Evolutionary conservation across 768 basidiomycete species (phyloP), one percentile per base, ranked within the genome.

Genomic region (Mycena alexandri): DNA sequence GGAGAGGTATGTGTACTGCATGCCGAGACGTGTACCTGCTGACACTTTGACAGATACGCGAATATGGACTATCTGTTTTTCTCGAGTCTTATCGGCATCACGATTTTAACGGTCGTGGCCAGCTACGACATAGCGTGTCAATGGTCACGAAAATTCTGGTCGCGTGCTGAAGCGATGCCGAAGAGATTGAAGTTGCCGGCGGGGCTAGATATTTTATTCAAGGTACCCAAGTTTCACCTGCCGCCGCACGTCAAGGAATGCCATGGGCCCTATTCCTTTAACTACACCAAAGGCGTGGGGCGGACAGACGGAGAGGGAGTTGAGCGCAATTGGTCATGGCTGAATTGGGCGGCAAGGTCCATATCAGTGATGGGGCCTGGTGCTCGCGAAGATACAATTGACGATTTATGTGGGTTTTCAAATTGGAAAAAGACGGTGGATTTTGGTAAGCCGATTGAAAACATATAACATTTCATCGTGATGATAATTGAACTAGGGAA

Each of bases 41-140:
- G 43, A n/a, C 16, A 21, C n/a, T 10, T 3, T 9, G 11, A 22
- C 8, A 73, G 73, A 21, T 73, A 72, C 33, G 59, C 60, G 5
- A 74, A 74, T 33, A 73, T 73, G 58, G 75, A 75, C 48, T 75
- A 62, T 46, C 38, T 75, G 0, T 68, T 72, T 12, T 57, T 67
- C 21, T 71, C 65, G 1, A 47, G 44, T 36, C 11, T 70, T 51
- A n/a, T 57, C 13, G 46, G 33, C 25, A 52, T 59, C 16, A 13
- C 54, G 0, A 3, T 67, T 17, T 19, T 43, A 16, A n/a, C 34
- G 6, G 34, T 67, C 9, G 21, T 69, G 13, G 60, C 60, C 11
- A 62, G 65, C 21, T 76, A 76, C 52, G 75, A 76, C 62, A 76
- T 76, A 24, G 72, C 65, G 0, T 76, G 75, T 44, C 75, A 76